Conservation (phyloP, 768 basidiomycete genomes). For the Sarcodon sp. region DNA sequence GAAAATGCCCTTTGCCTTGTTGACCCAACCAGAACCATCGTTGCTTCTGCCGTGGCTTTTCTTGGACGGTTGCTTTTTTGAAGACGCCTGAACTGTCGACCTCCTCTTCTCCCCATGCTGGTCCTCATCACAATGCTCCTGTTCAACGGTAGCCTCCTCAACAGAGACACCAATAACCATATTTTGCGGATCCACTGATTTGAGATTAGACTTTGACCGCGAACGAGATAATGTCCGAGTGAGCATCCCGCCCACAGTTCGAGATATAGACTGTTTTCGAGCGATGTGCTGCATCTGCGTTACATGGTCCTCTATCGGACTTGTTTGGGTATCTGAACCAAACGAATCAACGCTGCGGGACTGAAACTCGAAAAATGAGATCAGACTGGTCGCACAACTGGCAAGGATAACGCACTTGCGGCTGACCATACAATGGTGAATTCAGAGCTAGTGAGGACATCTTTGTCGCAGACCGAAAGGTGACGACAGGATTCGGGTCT, state of each 20-base stretch:
- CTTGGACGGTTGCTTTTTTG: conserved; percentile 12
- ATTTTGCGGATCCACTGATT: conserved; percentile 4
- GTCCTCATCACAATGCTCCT: background rate
- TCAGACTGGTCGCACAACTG: background rate
- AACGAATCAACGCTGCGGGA: background rate
- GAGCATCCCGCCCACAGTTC: conserved; percentile 11
- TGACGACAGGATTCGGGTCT: background rate
- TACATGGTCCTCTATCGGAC: conserved; percentile 6
- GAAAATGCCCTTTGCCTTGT: no score
- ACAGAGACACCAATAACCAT: conserved; percentile 15
- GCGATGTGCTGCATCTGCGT: conserved; percentile 14
- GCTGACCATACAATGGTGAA: background rate
- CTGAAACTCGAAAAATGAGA: background rate
- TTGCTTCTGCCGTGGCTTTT: background rate
- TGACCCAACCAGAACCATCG: no score
- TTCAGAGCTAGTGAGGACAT: background rate
- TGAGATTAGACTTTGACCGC: conserved; percentile 10
- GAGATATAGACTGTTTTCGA: conserved; percentile 11
- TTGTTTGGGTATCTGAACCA: background rate
- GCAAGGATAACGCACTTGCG: background rate
- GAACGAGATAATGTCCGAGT: conserved; percentile 13
- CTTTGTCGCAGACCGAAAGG: background rate
- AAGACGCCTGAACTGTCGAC: background rate
- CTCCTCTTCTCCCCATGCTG: background rate
- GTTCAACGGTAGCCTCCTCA: background rate